Conservation (phyloP, 2,329 filamentous ascomycete species). For the Arthrobotrys sphaeroides region DNA sequence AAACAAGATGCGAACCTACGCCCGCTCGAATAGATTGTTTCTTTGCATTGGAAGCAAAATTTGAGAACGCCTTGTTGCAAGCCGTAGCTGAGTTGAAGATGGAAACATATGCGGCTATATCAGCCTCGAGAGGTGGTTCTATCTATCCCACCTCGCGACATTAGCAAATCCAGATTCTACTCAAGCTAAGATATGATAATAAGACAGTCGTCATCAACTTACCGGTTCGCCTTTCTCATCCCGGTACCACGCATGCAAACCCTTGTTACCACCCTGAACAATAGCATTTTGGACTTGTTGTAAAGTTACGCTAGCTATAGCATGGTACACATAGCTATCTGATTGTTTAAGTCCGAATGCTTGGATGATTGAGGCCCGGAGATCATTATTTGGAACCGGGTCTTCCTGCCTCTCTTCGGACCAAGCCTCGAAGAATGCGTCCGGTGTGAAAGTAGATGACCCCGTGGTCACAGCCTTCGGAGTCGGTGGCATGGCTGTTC, state of each 20-base stretch:
- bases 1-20: conserved; percentile 67
- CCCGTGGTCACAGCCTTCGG: conserved; percentile 59
- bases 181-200: not conserved
- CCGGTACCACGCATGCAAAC: conserved; percentile 66
- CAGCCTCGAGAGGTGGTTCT: conserved; percentile 66
- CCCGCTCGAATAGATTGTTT: conserved; percentile 70
- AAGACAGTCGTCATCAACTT: conserved; percentile 49
- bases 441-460: conserved; percentile 63
- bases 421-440: conserved; percentile 64
- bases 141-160: conserved; percentile 56
- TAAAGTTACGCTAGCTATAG: conserved; percentile 66
- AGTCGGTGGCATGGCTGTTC: conserved; percentile 9
- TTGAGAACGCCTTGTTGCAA: conserved; percentile 71
- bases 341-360: conserved; percentile 64
- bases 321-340: conserved; percentile 66
- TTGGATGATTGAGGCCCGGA: conserved; percentile 64
- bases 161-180: not conserved
- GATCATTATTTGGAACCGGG: conserved; percentile 62
- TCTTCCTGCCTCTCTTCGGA: conserved; percentile 60
- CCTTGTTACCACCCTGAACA: conserved; percentile 63
- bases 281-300: conserved; percentile 65
- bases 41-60: conserved; percentile 73
- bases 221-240: conserved; percentile 61
- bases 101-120: conserved; percentile 73
- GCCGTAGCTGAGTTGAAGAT: conserved; percentile 72